Evolutionary conservation across 1,284 basidiomycete species (phyloP), one percentile per base, ranked within the genome.

Genomic region (Trametes versicolor): DNA sequence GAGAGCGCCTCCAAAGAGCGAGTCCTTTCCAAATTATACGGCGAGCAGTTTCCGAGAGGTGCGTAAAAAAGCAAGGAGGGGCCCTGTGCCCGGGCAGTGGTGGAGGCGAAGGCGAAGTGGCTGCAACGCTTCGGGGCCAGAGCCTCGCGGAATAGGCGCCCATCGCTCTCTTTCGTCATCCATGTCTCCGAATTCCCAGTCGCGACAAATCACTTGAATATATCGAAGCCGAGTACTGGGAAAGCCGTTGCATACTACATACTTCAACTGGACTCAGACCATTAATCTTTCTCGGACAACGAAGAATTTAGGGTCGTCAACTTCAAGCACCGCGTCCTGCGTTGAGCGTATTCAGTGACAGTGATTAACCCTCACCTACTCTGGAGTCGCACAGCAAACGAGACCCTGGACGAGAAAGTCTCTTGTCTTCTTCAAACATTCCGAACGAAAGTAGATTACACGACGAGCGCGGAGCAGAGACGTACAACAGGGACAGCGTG

Each of bases 51-150:
- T 27, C n/a, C 57, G 4, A 50, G 34, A 36, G 45, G 25, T 9
- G 10, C 7, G 47, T 27, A 19, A 15, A 29, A 21, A 43, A 45
- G 67, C 47, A 32, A 36, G 36, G 54, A 51, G 17, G 43, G 58
- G 36, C 23, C 25, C 29, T 23, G 48, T 45, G 62, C 56, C 51
- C 56, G 43, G 36, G 52, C 15, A 58, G 43, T 49, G 51, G 50
- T 32, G 12, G 45, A 51, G 58, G 60, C 51, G 47, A 63, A 54
- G 64, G 52, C 17, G 58, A 48, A 49, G 62, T 63, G 60, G 54
- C 67, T 59, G 60, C 59, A 60, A 60, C 52, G 67, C 67, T 67
- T 65, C 68, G 63, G 54, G 63, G 55, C 68, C 65, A 61, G 63
- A 69, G 65, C 62, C 58, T 60, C 25, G 10, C 29, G 27, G 12